Conservation (phyloP, 208 protist species). For the Acanthamoeba culbertsoni region DNA sequence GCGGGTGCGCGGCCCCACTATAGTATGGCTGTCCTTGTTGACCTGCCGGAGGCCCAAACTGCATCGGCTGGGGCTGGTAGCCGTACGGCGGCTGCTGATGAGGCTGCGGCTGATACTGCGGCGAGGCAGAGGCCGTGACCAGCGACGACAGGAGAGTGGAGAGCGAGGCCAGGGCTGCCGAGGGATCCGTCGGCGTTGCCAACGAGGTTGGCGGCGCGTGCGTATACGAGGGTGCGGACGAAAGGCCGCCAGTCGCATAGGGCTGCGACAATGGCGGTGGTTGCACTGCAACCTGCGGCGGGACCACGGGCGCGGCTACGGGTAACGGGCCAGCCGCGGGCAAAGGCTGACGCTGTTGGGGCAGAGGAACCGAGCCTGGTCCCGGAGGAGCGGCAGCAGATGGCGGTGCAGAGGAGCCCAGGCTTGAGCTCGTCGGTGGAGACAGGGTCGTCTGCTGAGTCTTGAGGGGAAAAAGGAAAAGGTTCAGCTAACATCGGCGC, state of each 20-base stretch:
- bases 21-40: too few species aligned
- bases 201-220: background rate
- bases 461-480: background rate
- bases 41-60: too few species aligned
- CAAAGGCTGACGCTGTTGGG: background rate
- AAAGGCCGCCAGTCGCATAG: too few species aligned
- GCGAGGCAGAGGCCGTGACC: background rate
- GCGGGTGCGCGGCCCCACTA: too few species aligned
- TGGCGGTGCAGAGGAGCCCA: background rate
- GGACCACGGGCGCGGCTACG: background rate
- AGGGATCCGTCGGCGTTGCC: background rate
- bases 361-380: background rate
- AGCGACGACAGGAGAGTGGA: constrained; percentile 6
- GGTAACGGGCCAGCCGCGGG: background rate
- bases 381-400: background rate
- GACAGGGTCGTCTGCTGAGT: background rate
- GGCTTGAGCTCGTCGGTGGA: background rate
- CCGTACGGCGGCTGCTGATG: background rate
- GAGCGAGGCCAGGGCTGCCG: background rate
- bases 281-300: background rate
- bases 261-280: background rate
- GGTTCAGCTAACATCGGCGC: background rate
- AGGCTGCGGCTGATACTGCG: background rate
- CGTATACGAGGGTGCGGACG: background rate
- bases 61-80: too few species aligned